These are phyloP conservation scores for Penicillium simplicissimum DNA, from an alignment of 495 filamentous ascomycete species.

Conservation along the genomic window DNA sequence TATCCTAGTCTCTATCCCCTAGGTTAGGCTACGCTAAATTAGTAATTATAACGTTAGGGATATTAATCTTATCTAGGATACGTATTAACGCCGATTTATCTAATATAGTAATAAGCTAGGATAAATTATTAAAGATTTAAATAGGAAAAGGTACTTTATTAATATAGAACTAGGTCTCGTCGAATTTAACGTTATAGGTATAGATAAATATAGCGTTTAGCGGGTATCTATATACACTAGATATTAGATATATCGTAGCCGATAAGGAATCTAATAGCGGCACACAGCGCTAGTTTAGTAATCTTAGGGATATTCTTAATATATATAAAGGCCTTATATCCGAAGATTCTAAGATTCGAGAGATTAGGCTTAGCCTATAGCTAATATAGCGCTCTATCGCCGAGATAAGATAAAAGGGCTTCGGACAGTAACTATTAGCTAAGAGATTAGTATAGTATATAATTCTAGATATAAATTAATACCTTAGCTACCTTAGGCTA, in stretches of 20 bases:
- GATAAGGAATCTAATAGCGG: not conserved
- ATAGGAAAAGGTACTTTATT: not conserved
- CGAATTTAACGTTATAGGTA: too few relatives aligned
- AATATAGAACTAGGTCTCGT: not conserved
- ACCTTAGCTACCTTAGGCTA: not conserved
- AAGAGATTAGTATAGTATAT: not conserved
- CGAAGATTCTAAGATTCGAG: not conserved
- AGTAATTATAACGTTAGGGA: too few relatives aligned
- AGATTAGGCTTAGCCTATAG: not conserved
- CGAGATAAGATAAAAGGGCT: not conserved
- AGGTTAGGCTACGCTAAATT: not conserved
- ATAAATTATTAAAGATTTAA: not conserved
- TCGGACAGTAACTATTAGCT: not conserved
- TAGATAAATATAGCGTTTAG: not conserved
- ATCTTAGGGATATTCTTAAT: not conserved
- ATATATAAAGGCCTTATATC: not conserved
- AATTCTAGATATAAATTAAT: not conserved
- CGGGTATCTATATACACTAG: not conserved
- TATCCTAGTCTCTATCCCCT: not conserved
- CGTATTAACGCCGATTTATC: not conserved
- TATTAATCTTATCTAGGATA: not conserved
- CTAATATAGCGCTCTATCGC: not conserved
- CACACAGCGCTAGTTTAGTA: not conserved
- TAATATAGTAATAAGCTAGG: not conserved
- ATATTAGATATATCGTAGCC: not conserved